Base-by-base conservation (phyloP, 179 eudicot genomes). In the Carnegiea gigantea region DNA sequence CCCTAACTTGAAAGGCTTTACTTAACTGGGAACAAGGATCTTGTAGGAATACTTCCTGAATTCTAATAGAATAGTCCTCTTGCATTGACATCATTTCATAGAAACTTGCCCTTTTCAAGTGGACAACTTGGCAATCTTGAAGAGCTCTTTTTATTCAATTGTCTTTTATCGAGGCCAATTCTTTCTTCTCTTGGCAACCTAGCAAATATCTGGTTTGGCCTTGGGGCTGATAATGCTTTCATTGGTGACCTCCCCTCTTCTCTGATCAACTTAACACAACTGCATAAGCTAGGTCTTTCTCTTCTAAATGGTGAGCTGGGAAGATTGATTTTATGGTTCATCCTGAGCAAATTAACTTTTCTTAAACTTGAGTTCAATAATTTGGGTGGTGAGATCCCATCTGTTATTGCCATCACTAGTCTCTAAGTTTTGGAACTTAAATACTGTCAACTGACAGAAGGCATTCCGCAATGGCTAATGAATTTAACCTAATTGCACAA, bases 31-130 rank as follows among this genome's bases (percentile, higher is more conserved):
- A 89, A 89, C 21, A 18, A 3, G 2, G 21, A 81, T 38, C 85
- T 89, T 8, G 36, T 36, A 11, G 90, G 90, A 49, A 46, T 11
- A 46, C 43, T 89, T 44, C 85, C 90, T 2, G 70, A 84, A 20
- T 89, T 89, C 53, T 36, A 30, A 23, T 17, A 18, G 0, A 82
- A 46, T 23, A 81, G 74, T 77, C 60, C 65, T 17, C 79, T 84
- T 18, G 59, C 14, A 18, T 36, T 53, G 38, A 82, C 85, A 21
- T 14, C 74, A 9, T 78, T 82, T 60, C 68, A 68, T 6, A 78
- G 81, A 59, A 20, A 77, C 26, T 14, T 84, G n/a, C 86, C 86
- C 18, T 30, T 54, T 46, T 77, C 86, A 4, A 81, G 81, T 12
- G 75, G 62, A 60, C 78, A 73, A 28, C 80, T 84, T 44, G 64